Conservation (phyloP, 208 protist species). For the Naegleria gruberi region DNA sequence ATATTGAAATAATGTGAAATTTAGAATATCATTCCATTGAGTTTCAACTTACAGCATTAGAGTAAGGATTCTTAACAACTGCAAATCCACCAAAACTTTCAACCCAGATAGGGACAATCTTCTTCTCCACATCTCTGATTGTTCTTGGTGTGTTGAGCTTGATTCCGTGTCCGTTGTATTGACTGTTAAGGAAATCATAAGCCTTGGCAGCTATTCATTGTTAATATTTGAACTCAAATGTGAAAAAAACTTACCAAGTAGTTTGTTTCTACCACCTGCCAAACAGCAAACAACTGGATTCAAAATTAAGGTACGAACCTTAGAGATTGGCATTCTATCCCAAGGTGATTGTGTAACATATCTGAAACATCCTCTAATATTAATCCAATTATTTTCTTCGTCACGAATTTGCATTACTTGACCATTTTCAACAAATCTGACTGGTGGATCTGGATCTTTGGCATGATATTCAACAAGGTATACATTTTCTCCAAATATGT, state of each 20-base stretch:
- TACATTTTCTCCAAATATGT: conserved; percentile 37
- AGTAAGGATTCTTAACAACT: conserved; percentile 46
- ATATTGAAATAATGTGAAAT: conserved; percentile 12
- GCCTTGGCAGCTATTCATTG: conserved; percentile 51
- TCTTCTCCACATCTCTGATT: conserved; percentile 19
- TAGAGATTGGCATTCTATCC: conserved; percentile 37
- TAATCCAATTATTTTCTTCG: conserved; percentile 32
- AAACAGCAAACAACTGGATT: conserved; percentile 55
- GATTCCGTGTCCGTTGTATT: conserved; percentile 34
- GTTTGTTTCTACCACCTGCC: conserved; percentile 57
- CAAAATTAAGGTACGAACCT: conserved; percentile 42
- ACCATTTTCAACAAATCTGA: conserved; percentile 28
- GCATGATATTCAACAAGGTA: conserved; percentile 40
- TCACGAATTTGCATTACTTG: conserved; percentile 30
- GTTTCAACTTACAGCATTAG: not conserved
- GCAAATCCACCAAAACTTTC: conserved; percentile 43
- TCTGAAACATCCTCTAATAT: conserved; percentile 42
- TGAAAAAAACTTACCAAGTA: too few species aligned
- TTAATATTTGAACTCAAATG: too few species aligned
- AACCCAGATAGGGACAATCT: conserved; percentile 16
- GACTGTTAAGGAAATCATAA: conserved; percentile 53
- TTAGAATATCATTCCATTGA: conserved; percentile 30
- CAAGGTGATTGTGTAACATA: conserved; percentile 61
- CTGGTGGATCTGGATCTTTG: conserved; percentile 23
- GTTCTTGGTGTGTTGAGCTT: conserved; percentile 42